Percentiles rank a stretch among this genome's conserved stretches.
These are phyloP conservation scores for Euphorbia lathyris DNA, from an alignment of 345 rosid species.

Conservation along the genomic window DNA sequence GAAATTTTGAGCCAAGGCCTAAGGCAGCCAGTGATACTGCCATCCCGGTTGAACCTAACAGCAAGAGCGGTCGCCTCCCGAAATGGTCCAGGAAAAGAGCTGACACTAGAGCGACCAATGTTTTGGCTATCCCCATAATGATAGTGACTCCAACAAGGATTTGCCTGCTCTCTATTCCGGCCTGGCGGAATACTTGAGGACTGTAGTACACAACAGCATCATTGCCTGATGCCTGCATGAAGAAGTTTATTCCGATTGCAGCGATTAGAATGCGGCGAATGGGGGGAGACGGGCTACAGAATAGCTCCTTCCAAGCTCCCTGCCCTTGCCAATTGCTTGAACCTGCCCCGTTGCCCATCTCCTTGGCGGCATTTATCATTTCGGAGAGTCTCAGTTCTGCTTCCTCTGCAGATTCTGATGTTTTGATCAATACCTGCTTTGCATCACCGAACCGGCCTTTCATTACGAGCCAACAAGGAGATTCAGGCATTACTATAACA, in stretches of 20 bases:
- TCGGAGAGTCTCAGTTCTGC: slow-evolving; percentile 39
- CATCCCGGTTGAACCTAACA: slow-evolving; percentile 25
- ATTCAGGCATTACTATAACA: slow-evolving; percentile 64
- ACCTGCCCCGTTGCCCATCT: background rate
- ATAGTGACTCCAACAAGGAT: slow-evolving; percentile 44
- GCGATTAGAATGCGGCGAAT: slow-evolving; percentile 40
- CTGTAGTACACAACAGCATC: slow-evolving; percentile 58
- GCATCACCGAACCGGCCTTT: slow-evolving; percentile 51
- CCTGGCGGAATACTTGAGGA: slow-evolving; percentile 47
- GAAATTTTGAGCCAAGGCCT: slow-evolving; percentile 13
- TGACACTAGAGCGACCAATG: slow-evolving; percentile 34
- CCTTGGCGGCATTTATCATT: slow-evolving; percentile 26
- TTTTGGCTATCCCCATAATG: slow-evolving; percentile 49
- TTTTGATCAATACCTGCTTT: slow-evolving; percentile 42
- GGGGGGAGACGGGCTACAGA: slow-evolving; percentile 33
- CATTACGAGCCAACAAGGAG: slow-evolving; percentile 74
- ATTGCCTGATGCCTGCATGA: slow-evolving; percentile 65
- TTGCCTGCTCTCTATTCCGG: slow-evolving; percentile 32
- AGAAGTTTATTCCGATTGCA: slow-evolving; percentile 56
- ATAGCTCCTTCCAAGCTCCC: slow-evolving; percentile 47
- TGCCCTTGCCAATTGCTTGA: slow-evolving; percentile 29
- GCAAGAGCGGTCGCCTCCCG: slow-evolving; percentile 45
- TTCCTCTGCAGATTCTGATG: slow-evolving; percentile 39
- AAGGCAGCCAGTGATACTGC: slow-evolving; percentile 11
- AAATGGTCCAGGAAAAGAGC: slow-evolving; percentile 43